Conservation (phyloP, 306 rosid species). For the Alnus glutinosa region DNA sequence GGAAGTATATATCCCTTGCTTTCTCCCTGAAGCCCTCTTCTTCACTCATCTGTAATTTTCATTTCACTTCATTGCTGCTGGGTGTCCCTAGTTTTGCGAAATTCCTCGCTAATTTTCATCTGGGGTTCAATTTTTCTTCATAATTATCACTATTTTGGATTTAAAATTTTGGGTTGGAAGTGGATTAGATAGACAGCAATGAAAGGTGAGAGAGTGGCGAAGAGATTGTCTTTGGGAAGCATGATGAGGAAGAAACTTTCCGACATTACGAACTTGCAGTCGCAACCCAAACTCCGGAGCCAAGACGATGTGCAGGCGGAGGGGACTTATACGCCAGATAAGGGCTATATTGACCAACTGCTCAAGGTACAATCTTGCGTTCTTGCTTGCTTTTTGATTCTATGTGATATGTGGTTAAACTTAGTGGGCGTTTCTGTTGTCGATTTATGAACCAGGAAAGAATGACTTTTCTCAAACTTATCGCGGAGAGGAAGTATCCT, state of each 20-base stretch:
- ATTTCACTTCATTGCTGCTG: neutral
- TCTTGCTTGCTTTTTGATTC: neutral
- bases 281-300: conserved; percentile 14
- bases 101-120: neutral
- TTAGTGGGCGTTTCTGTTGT: conserved; percentile 2
- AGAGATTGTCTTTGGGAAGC: conserved; percentile 57
- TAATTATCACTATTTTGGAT: neutral
- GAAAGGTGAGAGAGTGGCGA: conserved; percentile 47
- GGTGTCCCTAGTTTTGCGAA: neutral
- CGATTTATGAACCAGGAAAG: conserved; percentile 62
- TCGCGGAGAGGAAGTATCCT: conserved; percentile 82
- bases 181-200: neutral
- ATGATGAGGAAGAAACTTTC: conserved; percentile 69
- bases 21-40: conserved; percentile 8
- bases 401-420: neutral
- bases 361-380: conserved; percentile 42
- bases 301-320: conserved; percentile 33
- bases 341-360: conserved; percentile 60
- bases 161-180: neutral
- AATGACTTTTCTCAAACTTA: conserved; percentile 47
- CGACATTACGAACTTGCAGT: conserved; percentile 66
- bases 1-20: neutral
- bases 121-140: neutral
- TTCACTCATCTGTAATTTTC: neutral
- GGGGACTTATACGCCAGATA: conserved; percentile 15